Base-by-base conservation (phyloP, 257 asterid genomes). In the Thymus quinquecostatus region DNA sequence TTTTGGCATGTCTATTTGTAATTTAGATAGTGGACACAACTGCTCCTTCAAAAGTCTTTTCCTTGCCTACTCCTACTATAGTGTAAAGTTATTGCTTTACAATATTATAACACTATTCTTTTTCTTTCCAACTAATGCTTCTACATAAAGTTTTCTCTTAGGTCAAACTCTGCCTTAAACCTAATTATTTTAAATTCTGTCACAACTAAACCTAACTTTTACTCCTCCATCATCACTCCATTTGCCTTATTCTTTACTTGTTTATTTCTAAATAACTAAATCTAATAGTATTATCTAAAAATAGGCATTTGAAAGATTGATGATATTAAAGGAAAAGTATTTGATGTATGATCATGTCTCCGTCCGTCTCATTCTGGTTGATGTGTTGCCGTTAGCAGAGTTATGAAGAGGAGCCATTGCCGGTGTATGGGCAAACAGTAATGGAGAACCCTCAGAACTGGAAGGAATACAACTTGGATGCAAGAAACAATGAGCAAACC, bases 401-500 rank as follows among this genome's bases (percentile, higher is more conserved):
- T 69, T 92, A 88, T 70, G 96, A 83, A 69, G 97, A 83, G 9
- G 95, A 92, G 5, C 88, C 96, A 63, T 62, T 89, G 10, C 80
- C 92, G 13, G 90, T 91, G 21, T 91, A 85, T 68, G 86, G 82
- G 57, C 92, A 87, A 68, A 74, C 80, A 50, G 78, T 75, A 41
- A 27, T 76, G 50, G 91, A 87, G 38, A 85, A 81, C 43, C 74
- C 85, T 2, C 92, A 82, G 58, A 71, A 76, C 66, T 87, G 95
- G 93, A 91, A 81, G 21, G 93, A 77, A 0, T 80, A 73, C 72
- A 81, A 77, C 59, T 51, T 78, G 88, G 77, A 32, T 41, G 70
- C 74, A 12, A 61, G 54, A 33, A 81, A 78, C 60, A 68, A 60
- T 3, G 84, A 79, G 3, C 88, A 83, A 36, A 68, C 84, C 40